phyloP scores from a whole-genome alignment of 345 rosid genomes.

The Euclidium syriacum region DNA sequence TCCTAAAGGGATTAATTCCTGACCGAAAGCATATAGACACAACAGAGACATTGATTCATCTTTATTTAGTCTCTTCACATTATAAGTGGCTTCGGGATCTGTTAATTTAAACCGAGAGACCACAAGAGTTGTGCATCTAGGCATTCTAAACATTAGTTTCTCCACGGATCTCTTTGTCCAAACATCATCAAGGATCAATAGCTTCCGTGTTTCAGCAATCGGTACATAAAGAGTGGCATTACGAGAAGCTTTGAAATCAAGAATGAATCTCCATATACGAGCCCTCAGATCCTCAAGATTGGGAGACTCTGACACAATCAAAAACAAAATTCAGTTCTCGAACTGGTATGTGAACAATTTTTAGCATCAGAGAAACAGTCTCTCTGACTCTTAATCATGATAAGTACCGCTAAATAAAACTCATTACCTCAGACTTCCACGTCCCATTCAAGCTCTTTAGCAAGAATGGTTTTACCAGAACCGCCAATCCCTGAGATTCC shows the following conservation, averaged over 20 bases:
- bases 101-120: constrained; percentile 70
- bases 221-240: constrained; percentile 23
- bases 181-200: constrained; percentile 85
- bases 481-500: constrained; percentile 76
- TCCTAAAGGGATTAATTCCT: constrained; percentile 48
- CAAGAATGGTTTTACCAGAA: constrained; percentile 51
- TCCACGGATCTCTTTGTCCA: constrained; percentile 62
- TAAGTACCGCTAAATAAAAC: background rate
- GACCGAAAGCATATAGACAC: constrained; percentile 68
- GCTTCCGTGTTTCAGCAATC: constrained; percentile 25
- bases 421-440: constrained; percentile 46
- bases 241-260: too few relatives aligned
- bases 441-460: constrained; percentile 54
- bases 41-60: constrained; percentile 66
- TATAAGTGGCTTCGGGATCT: constrained; percentile 30
- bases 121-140: constrained; percentile 64
- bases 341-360: constrained; percentile 39
- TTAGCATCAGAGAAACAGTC: background rate
- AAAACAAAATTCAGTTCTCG: constrained; percentile 41
- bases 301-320: constrained; percentile 85
- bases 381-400: background rate
- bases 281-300: constrained; percentile 46
- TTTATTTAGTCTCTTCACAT: constrained; percentile 56
- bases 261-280: constrained; percentile 41
- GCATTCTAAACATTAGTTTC: constrained; percentile 39